Evolutionary conservation across 2,329 filamentous ascomycete genomes (phyloP).

Genomic region (Arthrobotrys sinensis): DNA sequence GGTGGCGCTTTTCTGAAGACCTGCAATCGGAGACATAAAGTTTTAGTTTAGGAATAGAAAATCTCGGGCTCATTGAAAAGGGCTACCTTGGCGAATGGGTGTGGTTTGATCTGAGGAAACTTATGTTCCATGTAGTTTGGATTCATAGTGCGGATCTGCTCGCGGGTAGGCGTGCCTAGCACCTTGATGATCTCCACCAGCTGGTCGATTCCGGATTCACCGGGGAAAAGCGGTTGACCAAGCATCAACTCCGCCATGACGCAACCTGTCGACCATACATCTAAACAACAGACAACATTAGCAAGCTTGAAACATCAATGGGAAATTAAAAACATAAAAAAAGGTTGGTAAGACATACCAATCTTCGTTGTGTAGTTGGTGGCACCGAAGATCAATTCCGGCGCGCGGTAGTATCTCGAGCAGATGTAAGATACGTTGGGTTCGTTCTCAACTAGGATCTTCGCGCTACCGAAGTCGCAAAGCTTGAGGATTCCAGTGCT

Average conservation of each 20-base stretch:
- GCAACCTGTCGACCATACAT: slow-evolving; percentile 99
- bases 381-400: slow-evolving; percentile 97
- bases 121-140: slow-evolving; percentile 99
- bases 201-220: slow-evolving; percentile 98
- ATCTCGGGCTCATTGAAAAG: background rate
- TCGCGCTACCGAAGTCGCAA: slow-evolving; percentile 98
- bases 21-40: slow-evolving; percentile 66
- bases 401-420: slow-evolving; percentile 97
- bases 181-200: slow-evolving; percentile 99
- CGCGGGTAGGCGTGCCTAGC: slow-evolving; percentile 92
- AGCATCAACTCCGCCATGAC: slow-evolving; percentile 99
- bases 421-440: slow-evolving; percentile 99
- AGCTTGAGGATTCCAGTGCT: slow-evolving; percentile 93
- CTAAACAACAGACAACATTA: slow-evolving; percentile 70
- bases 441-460: slow-evolving; percentile 98
- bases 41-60: slow-evolving; percentile 2
- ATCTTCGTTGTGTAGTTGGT: slow-evolving; percentile 99
- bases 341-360: slow-evolving; percentile 75
- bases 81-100: slow-evolving; percentile 91
- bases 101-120: slow-evolving; percentile 99
- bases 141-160: slow-evolving; percentile 99
- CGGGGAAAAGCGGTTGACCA: slow-evolving; percentile 95
- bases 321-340: slow-evolving; percentile 15
- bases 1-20: slow-evolving; percentile 97
- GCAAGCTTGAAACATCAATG: background rate